These are phyloP conservation scores for Rhizoctonia solani DNA, from an alignment of 1,284 basidiomycete genomes.

Conservation along the genomic window DNA sequence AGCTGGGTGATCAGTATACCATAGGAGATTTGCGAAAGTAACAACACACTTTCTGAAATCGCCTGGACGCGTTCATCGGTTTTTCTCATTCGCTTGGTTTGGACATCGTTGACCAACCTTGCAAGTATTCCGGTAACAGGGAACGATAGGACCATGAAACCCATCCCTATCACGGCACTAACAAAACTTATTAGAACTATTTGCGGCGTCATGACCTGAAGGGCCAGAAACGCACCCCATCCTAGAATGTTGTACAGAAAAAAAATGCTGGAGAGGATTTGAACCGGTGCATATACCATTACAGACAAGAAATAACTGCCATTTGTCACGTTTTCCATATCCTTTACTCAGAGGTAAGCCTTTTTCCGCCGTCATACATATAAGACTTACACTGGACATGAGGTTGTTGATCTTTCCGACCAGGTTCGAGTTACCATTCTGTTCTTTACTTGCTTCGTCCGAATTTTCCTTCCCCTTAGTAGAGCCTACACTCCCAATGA, in stretches of 20 bases:
- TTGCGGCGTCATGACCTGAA: neutral
- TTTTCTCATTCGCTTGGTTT: constrained; percentile 42
- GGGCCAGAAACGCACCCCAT: constrained; percentile 31
- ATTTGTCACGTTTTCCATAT: neutral
- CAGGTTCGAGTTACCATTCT: constrained; percentile 4
- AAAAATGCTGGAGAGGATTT: constrained; percentile 12
- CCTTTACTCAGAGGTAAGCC: neutral
- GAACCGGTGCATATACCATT: constrained; percentile 28
- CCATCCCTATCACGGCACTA: constrained; percentile 35
- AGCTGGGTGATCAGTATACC: no score
- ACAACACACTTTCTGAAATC: no score
- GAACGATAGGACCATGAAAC: constrained; percentile 22
- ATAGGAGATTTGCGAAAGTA: no score
- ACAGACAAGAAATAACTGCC: constrained; percentile 35
- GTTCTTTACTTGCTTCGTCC: neutral
- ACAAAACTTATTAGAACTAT: neutral
- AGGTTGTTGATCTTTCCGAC: constrained; percentile 38
- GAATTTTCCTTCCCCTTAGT: neutral
- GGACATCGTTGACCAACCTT: constrained; percentile 38
- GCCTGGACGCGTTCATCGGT: constrained; percentile 29
- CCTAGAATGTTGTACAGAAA: constrained; percentile 36
- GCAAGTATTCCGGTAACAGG: constrained; percentile 24
- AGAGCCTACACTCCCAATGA: constrained; percentile 2
- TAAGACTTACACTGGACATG: constrained; percentile 32
- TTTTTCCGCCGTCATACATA: neutral